Evolutionary conservation across 805 yeast genomes (phyloP).

Genomic region (Debaryomyces maramus): DNA sequence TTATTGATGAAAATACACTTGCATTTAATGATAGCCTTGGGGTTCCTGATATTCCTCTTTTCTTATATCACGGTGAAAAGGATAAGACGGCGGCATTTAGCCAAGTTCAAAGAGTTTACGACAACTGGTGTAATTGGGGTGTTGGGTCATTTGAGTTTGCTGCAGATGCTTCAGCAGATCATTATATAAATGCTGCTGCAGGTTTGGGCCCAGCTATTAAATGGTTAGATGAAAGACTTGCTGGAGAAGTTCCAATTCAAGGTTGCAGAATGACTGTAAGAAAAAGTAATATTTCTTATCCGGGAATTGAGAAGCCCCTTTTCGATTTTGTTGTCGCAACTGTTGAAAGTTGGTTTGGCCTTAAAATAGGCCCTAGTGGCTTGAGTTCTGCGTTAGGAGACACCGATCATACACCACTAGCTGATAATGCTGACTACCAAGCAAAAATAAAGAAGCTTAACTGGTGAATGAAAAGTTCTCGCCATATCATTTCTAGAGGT

Average conservation of each 20-base stretch:
- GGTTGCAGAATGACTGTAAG: no score
- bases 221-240: conserved; percentile 21
- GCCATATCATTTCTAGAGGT: no score
- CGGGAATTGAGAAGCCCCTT: no score
- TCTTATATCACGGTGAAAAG: conserved; percentile 1
- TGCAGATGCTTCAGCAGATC: conserved; percentile 19
- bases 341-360: no score
- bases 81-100: conserved; percentile 1
- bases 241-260: conserved; percentile 13
- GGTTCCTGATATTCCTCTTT: conserved; percentile 2
- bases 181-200: conserved; percentile 16
- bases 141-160: conserved; percentile 21
- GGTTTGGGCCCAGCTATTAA: conserved; percentile 17
- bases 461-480: no score
- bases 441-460: no score
- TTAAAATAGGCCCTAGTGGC: no score
- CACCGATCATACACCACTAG: no score
- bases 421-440: no score
- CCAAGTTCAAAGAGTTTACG: conserved; percentile 12
- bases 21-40: conserved; percentile 1
- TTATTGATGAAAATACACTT: conserved; percentile 10
- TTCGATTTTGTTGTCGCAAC: conserved; percentile 23
- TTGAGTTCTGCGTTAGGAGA: no score
- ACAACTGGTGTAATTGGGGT: conserved; percentile 26
- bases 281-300: no score